Percentiles rank a stretch among this genome's conserved stretches.
Evolutionary conservation across 306 rosid genomes (phyloP).

Genomic region (Echinosophora koreensis): DNA sequence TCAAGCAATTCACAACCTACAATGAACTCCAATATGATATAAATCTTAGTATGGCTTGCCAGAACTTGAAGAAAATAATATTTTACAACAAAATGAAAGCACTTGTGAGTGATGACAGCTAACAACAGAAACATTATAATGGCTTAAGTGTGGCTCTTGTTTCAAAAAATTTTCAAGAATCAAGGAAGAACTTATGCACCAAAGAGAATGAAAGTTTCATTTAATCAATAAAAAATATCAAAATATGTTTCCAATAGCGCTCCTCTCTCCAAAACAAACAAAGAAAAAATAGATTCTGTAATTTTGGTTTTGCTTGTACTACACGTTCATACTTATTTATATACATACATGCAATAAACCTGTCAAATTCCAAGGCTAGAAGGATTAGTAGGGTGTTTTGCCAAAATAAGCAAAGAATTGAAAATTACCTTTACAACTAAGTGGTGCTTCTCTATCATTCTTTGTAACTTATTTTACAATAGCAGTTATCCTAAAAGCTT

Average conservation of each 20-base stretch:
- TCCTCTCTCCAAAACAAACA: background rate
- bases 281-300: background rate
- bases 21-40: too few relatives aligned
- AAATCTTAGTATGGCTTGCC: slow-evolving; percentile 89
- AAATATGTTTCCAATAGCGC: background rate
- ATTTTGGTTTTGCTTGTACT: slow-evolving; percentile 9
- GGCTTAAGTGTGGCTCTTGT: background rate
- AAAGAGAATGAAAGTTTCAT: background rate
- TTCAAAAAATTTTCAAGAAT: background rate
- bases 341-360: too few relatives aligned
- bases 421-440: too few relatives aligned
- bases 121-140: slow-evolving; percentile 20
- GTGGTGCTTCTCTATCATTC: too few relatives aligned
- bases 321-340: too few relatives aligned
- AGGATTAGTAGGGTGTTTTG: too few relatives aligned
- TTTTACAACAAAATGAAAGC: slow-evolving; percentile 30
- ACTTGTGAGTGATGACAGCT: slow-evolving; percentile 3
- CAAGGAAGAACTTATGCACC: background rate
- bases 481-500: too few relatives aligned
- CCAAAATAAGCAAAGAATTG: too few relatives aligned
- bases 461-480: too few relatives aligned
- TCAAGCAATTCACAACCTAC: slow-evolving; percentile 97
- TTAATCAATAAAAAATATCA: slow-evolving; percentile 1
- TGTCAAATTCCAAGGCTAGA: too few relatives aligned
- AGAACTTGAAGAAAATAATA: slow-evolving; percentile 67